phyloP scores from a whole-genome alignment of 2,329 filamentous ascomycete genomes.

The Colletotrichum sublineola region DNA sequence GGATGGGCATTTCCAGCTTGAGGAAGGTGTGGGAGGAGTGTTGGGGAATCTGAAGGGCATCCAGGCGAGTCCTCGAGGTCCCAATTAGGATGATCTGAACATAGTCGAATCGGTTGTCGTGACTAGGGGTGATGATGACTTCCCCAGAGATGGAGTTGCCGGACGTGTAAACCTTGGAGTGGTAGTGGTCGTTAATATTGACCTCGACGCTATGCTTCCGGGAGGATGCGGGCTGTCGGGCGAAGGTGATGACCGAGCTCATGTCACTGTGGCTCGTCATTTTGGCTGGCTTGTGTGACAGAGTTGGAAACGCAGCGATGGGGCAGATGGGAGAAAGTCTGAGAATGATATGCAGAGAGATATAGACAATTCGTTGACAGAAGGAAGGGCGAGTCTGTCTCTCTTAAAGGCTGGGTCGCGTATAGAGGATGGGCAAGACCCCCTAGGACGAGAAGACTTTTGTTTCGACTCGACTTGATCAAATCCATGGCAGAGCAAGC shows the following conservation, averaged over 20 bases:
- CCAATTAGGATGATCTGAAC: slow-evolving; percentile 68
- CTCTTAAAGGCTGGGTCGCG: slow-evolving; percentile 38
- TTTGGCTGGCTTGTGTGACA: slow-evolving; percentile 2
- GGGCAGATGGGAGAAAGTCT: not conserved
- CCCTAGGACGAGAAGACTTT: slow-evolving; percentile 10
- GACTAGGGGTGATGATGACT: slow-evolving; percentile 59
- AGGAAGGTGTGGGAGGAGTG: slow-evolving; percentile 66
- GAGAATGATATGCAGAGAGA: slow-evolving; percentile 24
- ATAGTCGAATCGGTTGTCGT: slow-evolving; percentile 63
- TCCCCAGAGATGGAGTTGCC: slow-evolving; percentile 64
- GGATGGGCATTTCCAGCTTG: slow-evolving; percentile 68
- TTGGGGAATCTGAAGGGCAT: slow-evolving; percentile 63
- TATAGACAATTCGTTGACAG: slow-evolving; percentile 11
- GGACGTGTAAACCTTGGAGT: slow-evolving; percentile 68
- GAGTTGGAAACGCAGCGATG: slow-evolving; percentile 17
- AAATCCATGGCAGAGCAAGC: slow-evolving; percentile 30
- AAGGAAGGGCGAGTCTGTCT: slow-evolving; percentile 29
- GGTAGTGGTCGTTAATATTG: slow-evolving; percentile 66
- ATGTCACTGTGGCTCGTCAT: slow-evolving; percentile 43
- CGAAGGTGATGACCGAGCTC: slow-evolving; percentile 41
- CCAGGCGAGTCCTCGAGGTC: slow-evolving; percentile 62
- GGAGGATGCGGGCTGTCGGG: slow-evolving; percentile 46
- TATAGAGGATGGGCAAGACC: slow-evolving; percentile 27
- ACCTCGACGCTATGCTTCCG: slow-evolving; percentile 59
- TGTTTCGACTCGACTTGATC: slow-evolving; percentile 18